Conservation (phyloP, 495 filamentous ascomycete genomes). For the Durotheca rogersii region DNA sequence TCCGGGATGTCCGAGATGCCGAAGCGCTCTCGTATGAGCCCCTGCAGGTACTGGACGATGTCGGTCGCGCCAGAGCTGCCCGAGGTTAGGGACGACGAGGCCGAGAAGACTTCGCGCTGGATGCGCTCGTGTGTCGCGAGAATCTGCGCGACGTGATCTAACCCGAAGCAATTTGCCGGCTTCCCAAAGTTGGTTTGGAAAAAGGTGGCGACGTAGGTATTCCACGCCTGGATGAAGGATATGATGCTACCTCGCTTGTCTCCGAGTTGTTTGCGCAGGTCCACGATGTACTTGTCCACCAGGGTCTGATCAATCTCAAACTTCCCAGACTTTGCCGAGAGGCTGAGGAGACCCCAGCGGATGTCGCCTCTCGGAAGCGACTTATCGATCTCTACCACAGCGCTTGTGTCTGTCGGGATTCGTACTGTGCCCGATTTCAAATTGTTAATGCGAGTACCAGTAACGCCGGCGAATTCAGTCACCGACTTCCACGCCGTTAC, state of each 20-base stretch:
- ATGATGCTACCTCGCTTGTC: slow-evolving; percentile 58
- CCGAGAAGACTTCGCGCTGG: slow-evolving; percentile 54
- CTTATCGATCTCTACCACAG: slow-evolving; percentile 30
- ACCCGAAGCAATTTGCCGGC: slow-evolving; percentile 64
- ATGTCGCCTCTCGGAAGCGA: slow-evolving; percentile 59
- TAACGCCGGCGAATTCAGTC: slow-evolving; percentile 52
- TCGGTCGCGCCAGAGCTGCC: slow-evolving; percentile 38
- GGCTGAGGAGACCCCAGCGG: slow-evolving; percentile 64
- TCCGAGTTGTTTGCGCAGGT: slow-evolving; percentile 60
- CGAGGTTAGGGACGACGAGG: slow-evolving; percentile 16
- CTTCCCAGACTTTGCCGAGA: slow-evolving; percentile 54
- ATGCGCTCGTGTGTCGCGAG: slow-evolving; percentile 60
- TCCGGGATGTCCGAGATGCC: slow-evolving; percentile 58
- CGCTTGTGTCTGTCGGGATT: slow-evolving; percentile 22
- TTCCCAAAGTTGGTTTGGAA: slow-evolving; percentile 67
- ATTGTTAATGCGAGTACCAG: slow-evolving; percentile 59
- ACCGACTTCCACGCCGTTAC: slow-evolving; percentile 61
- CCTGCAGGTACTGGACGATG: slow-evolving; percentile 59
- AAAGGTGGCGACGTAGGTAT: slow-evolving; percentile 63
- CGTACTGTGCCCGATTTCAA: slow-evolving; percentile 60
- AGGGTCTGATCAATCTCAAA: slow-evolving; percentile 64
- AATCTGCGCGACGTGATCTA: slow-evolving; percentile 63
- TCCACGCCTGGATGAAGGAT: slow-evolving; percentile 65
- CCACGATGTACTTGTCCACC: slow-evolving; percentile 62
- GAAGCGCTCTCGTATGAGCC: slow-evolving; percentile 56